These are phyloP conservation scores for Penicillium simplicissimum DNA, from an alignment of 495 filamentous ascomycete species.

Conservation along the genomic window DNA sequence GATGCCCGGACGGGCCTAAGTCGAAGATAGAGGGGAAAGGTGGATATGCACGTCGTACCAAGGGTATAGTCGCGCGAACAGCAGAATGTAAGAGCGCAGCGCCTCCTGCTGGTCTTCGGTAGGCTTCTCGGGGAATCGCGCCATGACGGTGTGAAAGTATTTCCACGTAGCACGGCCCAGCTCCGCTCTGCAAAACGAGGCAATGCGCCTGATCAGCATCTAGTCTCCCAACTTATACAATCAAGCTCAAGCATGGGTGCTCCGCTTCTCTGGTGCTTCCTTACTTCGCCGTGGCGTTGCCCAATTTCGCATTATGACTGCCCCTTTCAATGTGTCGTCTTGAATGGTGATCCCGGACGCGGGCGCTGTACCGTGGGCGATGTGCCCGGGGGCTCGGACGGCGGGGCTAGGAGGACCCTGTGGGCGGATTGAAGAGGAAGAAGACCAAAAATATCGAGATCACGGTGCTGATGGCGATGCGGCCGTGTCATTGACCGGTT, in stretches of 20 bases:
- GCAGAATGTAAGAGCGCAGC: conserved; percentile 78
- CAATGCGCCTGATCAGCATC: not conserved
- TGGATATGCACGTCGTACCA: conserved; percentile 49
- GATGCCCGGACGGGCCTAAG: no score
- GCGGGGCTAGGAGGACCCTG: conserved; percentile 45
- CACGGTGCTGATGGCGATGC: conserved; percentile 39
- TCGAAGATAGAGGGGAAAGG: not conserved
- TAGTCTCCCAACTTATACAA: not conserved
- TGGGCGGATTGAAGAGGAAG: conserved; percentile 43
- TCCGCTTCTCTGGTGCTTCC: not conserved
- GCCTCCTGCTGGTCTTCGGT: conserved; percentile 80
- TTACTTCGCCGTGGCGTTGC: conserved; percentile 81
- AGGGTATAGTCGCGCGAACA: conserved; percentile 92
- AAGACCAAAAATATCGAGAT: conserved; percentile 40
- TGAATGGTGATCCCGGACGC: conserved; percentile 27
- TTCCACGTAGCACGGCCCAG: conserved; percentile 88
- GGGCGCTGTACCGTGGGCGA: conserved; percentile 31
- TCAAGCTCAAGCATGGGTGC: not conserved
- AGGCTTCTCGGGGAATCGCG: conserved; percentile 86
- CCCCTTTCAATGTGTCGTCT: conserved; percentile 64
- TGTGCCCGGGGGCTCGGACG: conserved; percentile 45
- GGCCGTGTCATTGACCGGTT: conserved; percentile 46
- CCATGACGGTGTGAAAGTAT: conserved; percentile 93
- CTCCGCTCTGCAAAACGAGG: conserved; percentile 62
- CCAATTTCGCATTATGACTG: conserved; percentile 82